A percentile compares a stretch with the other conserved stretches of the same genome.
These are phyloP conservation scores for Rhodotorula sp. DNA, from an alignment of 1,284 basidiomycete species.

Conservation along the genomic window DNA sequence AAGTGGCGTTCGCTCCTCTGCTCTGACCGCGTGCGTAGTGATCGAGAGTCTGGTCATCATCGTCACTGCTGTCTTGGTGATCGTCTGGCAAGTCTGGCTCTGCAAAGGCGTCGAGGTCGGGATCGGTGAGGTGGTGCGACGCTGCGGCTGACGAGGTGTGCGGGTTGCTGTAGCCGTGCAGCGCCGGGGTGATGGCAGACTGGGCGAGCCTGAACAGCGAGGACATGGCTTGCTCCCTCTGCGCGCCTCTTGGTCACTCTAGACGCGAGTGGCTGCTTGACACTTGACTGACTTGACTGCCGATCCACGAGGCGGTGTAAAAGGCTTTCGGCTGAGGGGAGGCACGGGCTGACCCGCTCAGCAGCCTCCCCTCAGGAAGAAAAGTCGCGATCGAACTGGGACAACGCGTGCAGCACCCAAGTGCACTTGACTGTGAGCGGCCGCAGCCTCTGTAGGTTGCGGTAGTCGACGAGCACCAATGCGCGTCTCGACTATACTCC, in stretches of 20 bases:
- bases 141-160: background rate
- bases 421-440: too few relatives aligned
- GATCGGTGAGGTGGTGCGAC: background rate
- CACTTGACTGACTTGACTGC: too few relatives aligned
- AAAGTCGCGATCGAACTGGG: too few relatives aligned
- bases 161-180: background rate
- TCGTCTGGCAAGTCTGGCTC: background rate
- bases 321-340: too few relatives aligned
- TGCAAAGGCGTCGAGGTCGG: conserved; percentile 13
- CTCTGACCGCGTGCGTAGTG: background rate
- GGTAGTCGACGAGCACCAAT: too few relatives aligned
- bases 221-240: background rate
- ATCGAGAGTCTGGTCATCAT: background rate
- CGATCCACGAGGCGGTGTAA: too few relatives aligned
- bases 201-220: background rate
- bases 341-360: too few relatives aligned
- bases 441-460: too few relatives aligned
- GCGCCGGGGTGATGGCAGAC: background rate
- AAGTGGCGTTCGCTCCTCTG: background rate
- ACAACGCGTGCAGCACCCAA: too few relatives aligned
- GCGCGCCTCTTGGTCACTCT: background rate
- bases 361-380: too few relatives aligned
- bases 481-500: too few relatives aligned
- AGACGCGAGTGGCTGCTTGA: too few relatives aligned
- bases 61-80: background rate